Evolutionary conservation across 176 grass and related monocot genomes (phyloP).

Genomic region (Cocos nucifera): DNA sequence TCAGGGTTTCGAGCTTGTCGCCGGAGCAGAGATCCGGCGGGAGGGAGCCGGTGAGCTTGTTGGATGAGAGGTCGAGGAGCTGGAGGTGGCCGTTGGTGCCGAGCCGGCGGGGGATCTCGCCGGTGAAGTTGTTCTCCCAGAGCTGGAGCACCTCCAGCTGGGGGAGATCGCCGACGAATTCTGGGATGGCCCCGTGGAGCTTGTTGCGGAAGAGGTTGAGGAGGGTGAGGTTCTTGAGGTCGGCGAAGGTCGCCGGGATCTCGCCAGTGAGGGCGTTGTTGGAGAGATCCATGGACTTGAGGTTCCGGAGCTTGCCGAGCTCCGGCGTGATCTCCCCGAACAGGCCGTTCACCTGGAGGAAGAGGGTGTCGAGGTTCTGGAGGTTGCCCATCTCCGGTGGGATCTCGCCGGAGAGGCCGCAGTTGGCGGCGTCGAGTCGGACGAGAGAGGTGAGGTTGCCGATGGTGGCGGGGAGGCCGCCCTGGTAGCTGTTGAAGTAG

Average conservation of each 20-base stretch:
- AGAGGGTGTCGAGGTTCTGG: conserved; percentile 47
- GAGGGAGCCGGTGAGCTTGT: conserved; percentile 18
- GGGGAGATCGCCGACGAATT: conserved; percentile 21
- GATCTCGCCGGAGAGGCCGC: conserved; percentile 55
- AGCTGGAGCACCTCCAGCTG: conserved; percentile 20
- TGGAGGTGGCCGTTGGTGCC: conserved; percentile 8
- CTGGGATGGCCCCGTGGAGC: conserved; percentile 22
- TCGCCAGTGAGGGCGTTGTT: conserved; percentile 63
- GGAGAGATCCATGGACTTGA: conserved; percentile 55
- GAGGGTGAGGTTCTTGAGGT: conserved; percentile 69
- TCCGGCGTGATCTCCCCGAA: conserved; percentile 40
- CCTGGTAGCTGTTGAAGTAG: conserved; percentile 61
- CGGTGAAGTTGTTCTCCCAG: conserved; percentile 23
- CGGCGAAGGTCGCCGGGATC: conserved; percentile 64
- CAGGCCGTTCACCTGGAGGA: conserved; percentile 63
- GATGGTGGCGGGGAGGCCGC: conserved; percentile 43
- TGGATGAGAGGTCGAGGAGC: conserved; percentile 12
- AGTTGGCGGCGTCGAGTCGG: conserved; percentile 43
- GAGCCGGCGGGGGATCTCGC: conserved; percentile 7
- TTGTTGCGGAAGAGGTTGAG: conserved; percentile 29
- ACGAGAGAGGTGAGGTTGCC: conserved; percentile 55
- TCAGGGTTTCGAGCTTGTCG: conserved; percentile 13
- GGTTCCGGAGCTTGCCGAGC: conserved; percentile 37
- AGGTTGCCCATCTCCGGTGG: conserved; percentile 54
- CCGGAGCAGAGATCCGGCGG: conserved; percentile 12